Conservation (phyloP, 129 eudicot genomes). For the Centella asiatica region DNA sequence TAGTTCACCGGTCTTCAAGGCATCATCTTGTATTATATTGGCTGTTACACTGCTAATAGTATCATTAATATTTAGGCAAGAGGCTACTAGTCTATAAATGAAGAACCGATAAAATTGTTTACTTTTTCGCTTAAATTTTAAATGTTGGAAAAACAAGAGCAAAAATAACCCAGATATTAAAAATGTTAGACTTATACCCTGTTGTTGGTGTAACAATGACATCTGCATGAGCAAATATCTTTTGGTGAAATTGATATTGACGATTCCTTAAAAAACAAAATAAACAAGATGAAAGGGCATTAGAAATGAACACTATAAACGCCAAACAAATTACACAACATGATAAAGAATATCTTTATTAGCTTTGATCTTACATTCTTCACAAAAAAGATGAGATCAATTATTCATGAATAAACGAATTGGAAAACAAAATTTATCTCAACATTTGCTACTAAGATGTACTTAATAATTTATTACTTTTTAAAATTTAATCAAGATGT, state of each 20-base stretch:
- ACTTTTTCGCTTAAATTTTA: not conserved
- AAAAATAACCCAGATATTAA: not conserved
- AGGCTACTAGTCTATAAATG: not conserved
- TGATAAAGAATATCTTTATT: too few relatives aligned
- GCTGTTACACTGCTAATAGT: slow-evolving; percentile 66
- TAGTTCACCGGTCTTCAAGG: slow-evolving; percentile 64
- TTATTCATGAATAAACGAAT: too few relatives aligned
- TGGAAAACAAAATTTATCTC: too few relatives aligned
- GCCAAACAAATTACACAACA: too few relatives aligned
- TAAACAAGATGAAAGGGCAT: not conserved
- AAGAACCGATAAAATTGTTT: not conserved
- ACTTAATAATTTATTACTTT: too few relatives aligned
- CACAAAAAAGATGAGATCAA: too few relatives aligned
- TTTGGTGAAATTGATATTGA: slow-evolving; percentile 65
- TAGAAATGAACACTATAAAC: too few relatives aligned
- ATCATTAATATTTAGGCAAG: slow-evolving; percentile 1
- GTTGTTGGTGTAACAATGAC: slow-evolving; percentile 92
- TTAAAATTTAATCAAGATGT: too few relatives aligned
- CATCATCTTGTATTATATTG: slow-evolving; percentile 58
- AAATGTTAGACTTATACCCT: slow-evolving; percentile 37
- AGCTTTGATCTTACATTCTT: too few relatives aligned
- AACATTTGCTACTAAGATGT: too few relatives aligned
- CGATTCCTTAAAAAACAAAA: slow-evolving; percentile 44
- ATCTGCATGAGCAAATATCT: slow-evolving; percentile 70
- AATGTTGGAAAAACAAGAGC: not conserved